These are phyloP conservation scores for Fraxinus baroniana DNA, from an alignment of 305 asterid species.

Conservation along the genomic window DNA sequence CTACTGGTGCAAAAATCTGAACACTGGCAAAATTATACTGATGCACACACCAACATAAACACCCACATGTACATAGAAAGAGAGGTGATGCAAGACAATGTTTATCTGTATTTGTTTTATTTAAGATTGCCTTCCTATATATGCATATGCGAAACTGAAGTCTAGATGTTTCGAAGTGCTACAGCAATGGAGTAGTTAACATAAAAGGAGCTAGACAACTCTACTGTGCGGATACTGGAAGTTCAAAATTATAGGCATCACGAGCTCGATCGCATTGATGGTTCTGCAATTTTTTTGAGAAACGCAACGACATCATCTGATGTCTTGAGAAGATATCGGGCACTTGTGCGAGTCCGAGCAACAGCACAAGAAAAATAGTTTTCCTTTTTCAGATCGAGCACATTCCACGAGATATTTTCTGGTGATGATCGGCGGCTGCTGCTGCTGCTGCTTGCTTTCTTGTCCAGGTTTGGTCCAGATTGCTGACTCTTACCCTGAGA, in stretches of 20 bases:
- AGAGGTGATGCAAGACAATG: background rate
- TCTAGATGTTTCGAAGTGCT: background rate
- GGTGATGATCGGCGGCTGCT: conserved; percentile 42
- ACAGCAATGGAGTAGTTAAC: background rate
- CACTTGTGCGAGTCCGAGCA: conserved; percentile 73
- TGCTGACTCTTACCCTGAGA: conserved; percentile 37
- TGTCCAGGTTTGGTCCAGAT: conserved; percentile 34
- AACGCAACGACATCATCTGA: conserved; percentile 70
- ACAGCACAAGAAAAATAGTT: conserved; percentile 92
- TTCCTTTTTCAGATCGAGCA: conserved; percentile 88
- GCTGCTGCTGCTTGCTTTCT: conserved; percentile 30
- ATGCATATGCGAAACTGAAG: background rate
- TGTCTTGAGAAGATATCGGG: conserved; percentile 64
- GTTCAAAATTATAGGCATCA: conserved; percentile 11
- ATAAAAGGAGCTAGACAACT: conserved; percentile 3
- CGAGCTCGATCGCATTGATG: conserved; percentile 24
- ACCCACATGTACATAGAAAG: background rate
- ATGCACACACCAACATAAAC: background rate
- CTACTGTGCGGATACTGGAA: background rate
- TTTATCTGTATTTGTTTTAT: background rate
- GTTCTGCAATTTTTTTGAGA: conserved; percentile 58
- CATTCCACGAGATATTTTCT: conserved; percentile 69
- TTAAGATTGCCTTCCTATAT: conserved; percentile 4
- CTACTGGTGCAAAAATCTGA: background rate
- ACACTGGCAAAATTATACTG: background rate